phyloP scores from a whole-genome alignment of 164 flowering plant genomes.

The Warburgia ugandensis region DNA sequence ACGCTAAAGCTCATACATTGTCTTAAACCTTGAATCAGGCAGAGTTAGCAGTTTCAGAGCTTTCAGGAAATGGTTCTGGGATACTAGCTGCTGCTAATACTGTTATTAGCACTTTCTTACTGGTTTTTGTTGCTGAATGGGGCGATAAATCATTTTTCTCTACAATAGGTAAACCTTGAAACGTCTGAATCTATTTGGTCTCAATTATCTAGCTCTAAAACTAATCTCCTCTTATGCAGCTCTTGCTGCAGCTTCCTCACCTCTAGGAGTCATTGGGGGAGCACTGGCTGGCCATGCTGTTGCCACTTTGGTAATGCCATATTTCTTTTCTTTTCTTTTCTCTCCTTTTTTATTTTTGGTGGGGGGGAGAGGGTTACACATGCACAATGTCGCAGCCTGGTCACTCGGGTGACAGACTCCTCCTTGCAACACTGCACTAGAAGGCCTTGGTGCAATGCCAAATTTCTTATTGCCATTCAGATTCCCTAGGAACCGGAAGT shows the following conservation, averaged over 20 bases:
- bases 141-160: slow-evolving; percentile 98
- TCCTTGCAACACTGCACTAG: too few relatives aligned
- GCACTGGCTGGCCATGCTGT: slow-evolving; percentile 92
- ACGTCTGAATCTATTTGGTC: neutral
- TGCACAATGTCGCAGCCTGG: neutral
- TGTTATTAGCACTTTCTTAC: slow-evolving; percentile 62
- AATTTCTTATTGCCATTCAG: neutral
- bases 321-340: too few relatives aligned
- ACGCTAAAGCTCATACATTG: neutral
- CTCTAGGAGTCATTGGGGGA: slow-evolving; percentile 94
- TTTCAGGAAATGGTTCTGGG: slow-evolving; percentile 92
- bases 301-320: slow-evolving; percentile 78
- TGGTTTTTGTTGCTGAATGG: slow-evolving; percentile 99
- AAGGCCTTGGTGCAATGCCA: too few relatives aligned
- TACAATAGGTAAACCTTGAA: slow-evolving; percentile 63
- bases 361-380: neutral
- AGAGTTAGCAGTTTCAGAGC: slow-evolving; percentile 86
- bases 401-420: too few relatives aligned
- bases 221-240: slow-evolving; percentile 38
- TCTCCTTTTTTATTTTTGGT: neutral
- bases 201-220: neutral
- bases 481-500: neutral
- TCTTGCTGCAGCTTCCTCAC: slow-evolving; percentile 97
- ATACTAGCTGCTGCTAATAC: slow-evolving; percentile 81
- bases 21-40: slow-evolving; percentile 46